A percentile compares a stretch with the other conserved stretches of the same genome.
Evolutionary conservation across 345 rosid genomes (phyloP).

Genomic region (Linum trigynum): DNA sequence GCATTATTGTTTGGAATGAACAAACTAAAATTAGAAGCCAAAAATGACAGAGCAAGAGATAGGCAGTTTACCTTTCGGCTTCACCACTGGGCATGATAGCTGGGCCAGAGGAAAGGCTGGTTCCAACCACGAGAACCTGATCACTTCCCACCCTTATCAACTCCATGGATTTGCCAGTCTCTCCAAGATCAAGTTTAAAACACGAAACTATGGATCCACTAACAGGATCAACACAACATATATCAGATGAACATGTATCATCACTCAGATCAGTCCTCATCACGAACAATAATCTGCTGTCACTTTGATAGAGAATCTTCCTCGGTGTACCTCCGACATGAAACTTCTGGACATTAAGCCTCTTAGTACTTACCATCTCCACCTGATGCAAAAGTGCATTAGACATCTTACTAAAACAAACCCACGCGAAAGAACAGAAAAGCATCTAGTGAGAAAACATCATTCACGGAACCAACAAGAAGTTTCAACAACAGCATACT

Average conservation of each 20-base stretch:
- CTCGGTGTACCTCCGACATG: conserved; percentile 91
- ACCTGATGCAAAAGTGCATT: conserved; percentile 40
- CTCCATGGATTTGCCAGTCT: conserved; percentile 91
- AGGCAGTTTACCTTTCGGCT: conserved; percentile 72
- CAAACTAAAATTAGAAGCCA: neutral
- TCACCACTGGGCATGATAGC: conserved; percentile 96
- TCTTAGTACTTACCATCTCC: conserved; percentile 83
- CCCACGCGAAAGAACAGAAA: conserved; percentile 10
- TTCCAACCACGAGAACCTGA: conserved; percentile 78
- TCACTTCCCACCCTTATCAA: conserved; percentile 76
- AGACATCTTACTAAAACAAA: conserved; percentile 16
- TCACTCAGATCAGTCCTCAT: conserved; percentile 77
- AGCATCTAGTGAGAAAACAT: conserved; percentile 1
- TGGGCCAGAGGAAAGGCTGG: conserved; percentile 81
- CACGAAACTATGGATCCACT: conserved; percentile 67
- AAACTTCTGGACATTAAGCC: conserved; percentile 90
- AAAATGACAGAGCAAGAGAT: conserved; percentile 1
- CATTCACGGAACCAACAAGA: conserved; percentile 2
- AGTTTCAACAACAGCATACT: neutral
- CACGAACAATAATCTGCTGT: conserved; percentile 74
- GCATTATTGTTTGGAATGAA: neutral
- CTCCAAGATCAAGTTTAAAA: conserved; percentile 67
- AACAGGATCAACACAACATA: conserved; percentile 80
- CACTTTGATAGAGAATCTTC: conserved; percentile 81
- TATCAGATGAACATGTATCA: conserved; percentile 60